phyloP scores from a whole-genome alignment of 2,329 filamentous ascomycete genomes.

The Xylaria sp. region DNA sequence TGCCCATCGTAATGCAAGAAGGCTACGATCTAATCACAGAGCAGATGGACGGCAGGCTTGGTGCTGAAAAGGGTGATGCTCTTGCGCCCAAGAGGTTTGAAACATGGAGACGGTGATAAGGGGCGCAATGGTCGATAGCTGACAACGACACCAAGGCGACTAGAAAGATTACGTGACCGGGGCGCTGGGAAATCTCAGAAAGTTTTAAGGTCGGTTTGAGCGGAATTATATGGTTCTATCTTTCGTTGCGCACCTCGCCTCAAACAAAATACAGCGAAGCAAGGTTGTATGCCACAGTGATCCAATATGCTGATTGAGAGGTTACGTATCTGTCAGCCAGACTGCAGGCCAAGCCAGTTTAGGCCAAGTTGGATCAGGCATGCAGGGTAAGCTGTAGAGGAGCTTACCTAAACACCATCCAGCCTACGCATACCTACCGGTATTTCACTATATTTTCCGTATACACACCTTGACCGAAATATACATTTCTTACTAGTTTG shows the following conservation, averaged over 20 bases:
- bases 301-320: background rate
- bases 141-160: background rate
- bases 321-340: slow-evolving; percentile 8
- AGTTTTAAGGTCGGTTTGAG: background rate
- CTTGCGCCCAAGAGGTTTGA: background rate
- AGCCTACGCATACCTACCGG: background rate
- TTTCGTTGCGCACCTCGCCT: background rate
- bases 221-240: background rate
- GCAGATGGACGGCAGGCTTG: background rate
- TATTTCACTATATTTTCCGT: too few relatives aligned
- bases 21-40: background rate
- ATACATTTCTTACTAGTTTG: too few relatives aligned
- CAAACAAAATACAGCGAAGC: background rate
- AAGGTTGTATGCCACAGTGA: background rate
- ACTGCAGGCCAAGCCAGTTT: background rate
- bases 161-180: background rate
- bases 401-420: slow-evolving; percentile 1
- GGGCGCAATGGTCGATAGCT: background rate
- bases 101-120: background rate
- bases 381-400: background rate
- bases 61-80: background rate
- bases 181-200: background rate
- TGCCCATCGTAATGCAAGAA: slow-evolving; percentile 48
- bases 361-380: background rate
- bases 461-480: too few relatives aligned